Percentiles rank a stretch among this genome's conserved stretches.
phyloP scores from a whole-genome alignment of 257 asterid genomes.

The Knoxia roxburghii region DNA sequence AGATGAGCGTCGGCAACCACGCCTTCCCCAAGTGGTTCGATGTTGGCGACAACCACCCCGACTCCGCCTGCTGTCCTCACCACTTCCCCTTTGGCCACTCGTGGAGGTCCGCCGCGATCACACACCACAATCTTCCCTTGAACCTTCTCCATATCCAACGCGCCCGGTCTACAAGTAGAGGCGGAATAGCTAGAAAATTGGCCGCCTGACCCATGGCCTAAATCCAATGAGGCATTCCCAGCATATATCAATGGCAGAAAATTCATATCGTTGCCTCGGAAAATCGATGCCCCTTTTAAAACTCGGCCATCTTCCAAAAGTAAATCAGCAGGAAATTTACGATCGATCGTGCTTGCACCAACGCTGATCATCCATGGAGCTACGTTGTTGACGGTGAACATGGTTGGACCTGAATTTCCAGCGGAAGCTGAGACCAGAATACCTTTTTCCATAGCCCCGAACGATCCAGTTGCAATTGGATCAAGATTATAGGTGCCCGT shows the following conservation, averaged over 20 bases:
- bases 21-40: conserved; percentile 80
- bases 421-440: conserved; percentile 73
- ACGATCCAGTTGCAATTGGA: conserved; percentile 78
- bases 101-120: conserved; percentile 63
- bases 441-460: conserved; percentile 70
- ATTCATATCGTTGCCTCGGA: conserved; percentile 27
- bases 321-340: conserved; percentile 67
- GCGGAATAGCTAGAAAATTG: conserved; percentile 35
- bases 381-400: conserved; percentile 61
- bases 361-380: conserved; percentile 90
- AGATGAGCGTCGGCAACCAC: conserved; percentile 68
- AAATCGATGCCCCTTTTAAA: conserved; percentile 55
- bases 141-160: conserved; percentile 44
- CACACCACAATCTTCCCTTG: conserved; percentile 77
- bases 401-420: conserved; percentile 74
- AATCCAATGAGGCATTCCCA: conserved; percentile 42
- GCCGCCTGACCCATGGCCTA: conserved; percentile 27
- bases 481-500: conserved; percentile 51
- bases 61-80: conserved; percentile 65
- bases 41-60: conserved; percentile 70
- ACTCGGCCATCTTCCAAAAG: conserved; percentile 49
- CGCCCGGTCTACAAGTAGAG: conserved; percentile 42
- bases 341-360: conserved; percentile 83
- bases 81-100: conserved; percentile 64
- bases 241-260: conserved; percentile 51